phyloP scores from a whole-genome alignment of 768 basidiomycete species.

The Amanita brunnescens region DNA sequence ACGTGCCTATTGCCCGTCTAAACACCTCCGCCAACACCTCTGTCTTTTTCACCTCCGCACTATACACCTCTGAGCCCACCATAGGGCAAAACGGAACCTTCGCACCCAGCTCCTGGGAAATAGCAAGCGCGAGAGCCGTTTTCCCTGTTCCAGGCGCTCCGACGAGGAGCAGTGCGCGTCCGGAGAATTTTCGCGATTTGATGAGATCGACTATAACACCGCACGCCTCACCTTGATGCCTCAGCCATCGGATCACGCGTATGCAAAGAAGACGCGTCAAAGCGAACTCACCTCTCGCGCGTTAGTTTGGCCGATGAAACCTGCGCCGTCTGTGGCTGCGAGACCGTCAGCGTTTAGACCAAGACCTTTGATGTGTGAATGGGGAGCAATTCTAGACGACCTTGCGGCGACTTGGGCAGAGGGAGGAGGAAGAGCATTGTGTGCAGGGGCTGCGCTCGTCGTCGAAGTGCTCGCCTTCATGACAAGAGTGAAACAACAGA shows the following conservation, averaged over 20 bases:
- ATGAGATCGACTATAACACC: constrained; percentile 86
- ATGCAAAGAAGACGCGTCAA: background rate
- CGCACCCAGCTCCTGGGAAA: constrained; percentile 87
- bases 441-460: constrained; percentile 45
- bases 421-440: constrained; percentile 65
- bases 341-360: constrained; percentile 81
- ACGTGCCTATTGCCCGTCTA: constrained; percentile 88
- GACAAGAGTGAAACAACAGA: background rate
- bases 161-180: constrained; percentile 83
- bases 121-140: constrained; percentile 92
- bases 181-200: constrained; percentile 88
- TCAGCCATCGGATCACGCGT: constrained; percentile 1
- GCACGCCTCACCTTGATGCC: constrained; percentile 54
- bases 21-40: constrained; percentile 95
- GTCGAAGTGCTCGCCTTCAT: constrained; percentile 35
- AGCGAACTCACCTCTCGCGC: constrained; percentile 72
- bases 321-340: constrained; percentile 63
- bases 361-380: constrained; percentile 96
- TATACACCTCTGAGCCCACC: constrained; percentile 97
- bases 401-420: constrained; percentile 41
- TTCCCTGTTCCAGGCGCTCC: constrained; percentile 98
- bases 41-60: constrained; percentile 97
- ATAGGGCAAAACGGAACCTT: constrained; percentile 99
- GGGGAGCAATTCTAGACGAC: constrained; percentile 78
- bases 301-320: constrained; percentile 84